Evolutionary conservation across 1,139 yeast species (phyloP).

Genomic region (Yamadazyma friedrichii): DNA sequence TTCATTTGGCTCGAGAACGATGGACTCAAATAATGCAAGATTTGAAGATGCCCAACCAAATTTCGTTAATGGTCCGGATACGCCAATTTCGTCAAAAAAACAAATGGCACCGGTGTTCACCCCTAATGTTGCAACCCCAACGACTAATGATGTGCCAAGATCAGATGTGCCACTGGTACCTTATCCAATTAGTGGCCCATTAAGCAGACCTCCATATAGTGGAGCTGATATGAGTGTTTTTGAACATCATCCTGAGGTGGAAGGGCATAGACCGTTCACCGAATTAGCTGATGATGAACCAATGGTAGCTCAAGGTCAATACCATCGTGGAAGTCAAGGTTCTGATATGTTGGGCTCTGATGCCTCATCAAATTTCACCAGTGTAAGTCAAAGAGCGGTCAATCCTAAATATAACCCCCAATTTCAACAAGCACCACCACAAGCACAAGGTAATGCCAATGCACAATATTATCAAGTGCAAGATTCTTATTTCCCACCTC

Average conservation of each 20-base stretch:
- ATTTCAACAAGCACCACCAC: slow-evolving; percentile 1
- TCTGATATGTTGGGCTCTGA: slow-evolving; percentile 28
- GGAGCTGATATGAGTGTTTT: slow-evolving; percentile 29
- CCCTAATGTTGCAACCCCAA: slow-evolving; percentile 30
- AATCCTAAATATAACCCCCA: slow-evolving; percentile 51
- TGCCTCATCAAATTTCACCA: slow-evolving; percentile 66
- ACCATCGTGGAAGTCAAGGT: slow-evolving; percentile 14
- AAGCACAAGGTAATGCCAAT: slow-evolving; percentile 3
- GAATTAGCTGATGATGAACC: slow-evolving; percentile 36
- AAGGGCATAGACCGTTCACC: slow-evolving; percentile 49
- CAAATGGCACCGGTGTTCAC: slow-evolving; percentile 35
- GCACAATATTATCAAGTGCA: slow-evolving; percentile 8
- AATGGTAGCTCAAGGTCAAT: slow-evolving; percentile 6
- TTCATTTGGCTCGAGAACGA: slow-evolving; percentile 14
- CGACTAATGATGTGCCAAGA: slow-evolving; percentile 23
- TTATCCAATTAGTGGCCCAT: slow-evolving; percentile 20
- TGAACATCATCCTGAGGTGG: slow-evolving; percentile 48
- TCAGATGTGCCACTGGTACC: slow-evolving; percentile 21
- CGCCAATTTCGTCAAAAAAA: slow-evolving; percentile 29
- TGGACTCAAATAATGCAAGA: slow-evolving; percentile 12
- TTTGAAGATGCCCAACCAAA: slow-evolving; percentile 23
- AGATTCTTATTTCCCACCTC: slow-evolving; percentile 12
- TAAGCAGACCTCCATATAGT: slow-evolving; percentile 20
- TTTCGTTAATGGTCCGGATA: slow-evolving; percentile 31
- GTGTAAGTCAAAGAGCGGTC: slow-evolving; percentile 77